Evolutionary conservation across 148 eudicot genomes (phyloP).

Genomic region (Cornus suecica): DNA sequence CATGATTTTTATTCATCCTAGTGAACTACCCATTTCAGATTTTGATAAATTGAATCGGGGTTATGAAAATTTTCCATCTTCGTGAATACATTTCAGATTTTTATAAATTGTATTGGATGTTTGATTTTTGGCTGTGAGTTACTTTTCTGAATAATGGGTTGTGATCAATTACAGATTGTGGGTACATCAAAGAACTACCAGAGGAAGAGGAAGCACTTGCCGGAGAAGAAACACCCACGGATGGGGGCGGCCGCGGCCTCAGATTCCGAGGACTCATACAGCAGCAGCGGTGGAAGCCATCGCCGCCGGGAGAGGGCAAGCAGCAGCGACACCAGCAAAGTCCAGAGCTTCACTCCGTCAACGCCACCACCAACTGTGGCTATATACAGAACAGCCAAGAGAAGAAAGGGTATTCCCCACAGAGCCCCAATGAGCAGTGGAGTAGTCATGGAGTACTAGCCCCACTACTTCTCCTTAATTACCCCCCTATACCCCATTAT

Average conservation of each 20-base stretch:
- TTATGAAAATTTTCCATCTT: too few species aligned
- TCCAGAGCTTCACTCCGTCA: conserved; percentile 66
- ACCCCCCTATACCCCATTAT: conserved; percentile 10
- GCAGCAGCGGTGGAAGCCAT: conserved; percentile 39
- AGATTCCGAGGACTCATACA: conserved; percentile 70
- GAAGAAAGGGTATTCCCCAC: conserved; percentile 97
- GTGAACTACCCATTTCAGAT: background rate
- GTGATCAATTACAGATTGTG: conserved; percentile 46
- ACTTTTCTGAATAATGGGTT: background rate
- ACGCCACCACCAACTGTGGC: conserved; percentile 75
- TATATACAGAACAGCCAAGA: conserved; percentile 52
- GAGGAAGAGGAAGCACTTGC: conserved; percentile 29
- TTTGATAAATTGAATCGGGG: background rate
- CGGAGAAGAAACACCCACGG: conserved; percentile 15
- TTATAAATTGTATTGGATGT: too few species aligned
- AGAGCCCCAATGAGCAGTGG: conserved; percentile 75
- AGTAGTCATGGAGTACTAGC: conserved; percentile 47
- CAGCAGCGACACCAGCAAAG: conserved; percentile 20
- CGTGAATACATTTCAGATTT: too few species aligned
- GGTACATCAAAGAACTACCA: conserved; percentile 69
- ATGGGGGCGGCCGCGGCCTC: conserved; percentile 14
- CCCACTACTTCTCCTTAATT: conserved; percentile 3
- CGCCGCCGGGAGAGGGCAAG: conserved; percentile 22
- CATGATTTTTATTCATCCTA: background rate
- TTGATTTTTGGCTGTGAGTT: background rate